Evolutionary conservation across 805 yeast genomes (phyloP).

Genomic region (Yamadazyma philogaea): DNA sequence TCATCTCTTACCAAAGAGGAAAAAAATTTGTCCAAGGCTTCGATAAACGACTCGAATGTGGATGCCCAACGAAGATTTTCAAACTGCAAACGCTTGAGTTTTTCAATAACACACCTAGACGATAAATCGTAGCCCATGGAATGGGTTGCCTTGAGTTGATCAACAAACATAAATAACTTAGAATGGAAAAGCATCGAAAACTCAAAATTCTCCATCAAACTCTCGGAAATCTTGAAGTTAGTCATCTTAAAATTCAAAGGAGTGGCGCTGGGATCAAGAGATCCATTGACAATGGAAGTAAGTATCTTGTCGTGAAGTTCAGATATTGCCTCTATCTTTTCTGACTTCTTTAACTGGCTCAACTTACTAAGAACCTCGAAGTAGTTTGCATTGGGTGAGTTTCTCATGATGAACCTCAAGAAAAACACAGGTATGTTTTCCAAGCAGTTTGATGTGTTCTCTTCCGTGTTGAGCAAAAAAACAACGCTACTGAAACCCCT

Average conservation of each 20-base stretch:
- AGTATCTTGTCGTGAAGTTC: slow-evolving; percentile 4
- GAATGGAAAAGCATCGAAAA: slow-evolving; percentile 18
- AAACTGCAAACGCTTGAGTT: slow-evolving; percentile 3
- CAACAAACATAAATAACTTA: slow-evolving; percentile 17
- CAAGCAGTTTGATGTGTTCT: background rate
- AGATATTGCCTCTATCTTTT: background rate
- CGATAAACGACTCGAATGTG: background rate
- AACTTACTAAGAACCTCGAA: slow-evolving; percentile 8
- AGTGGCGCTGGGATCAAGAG: slow-evolving; percentile 6
- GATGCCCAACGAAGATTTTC: slow-evolving; percentile 1
- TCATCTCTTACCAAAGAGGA: background rate
- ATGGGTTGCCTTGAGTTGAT: slow-evolving; percentile 16
- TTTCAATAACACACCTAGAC: background rate
- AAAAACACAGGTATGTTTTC: background rate
- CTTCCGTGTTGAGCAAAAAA: background rate
- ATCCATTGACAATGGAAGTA: slow-evolving; percentile 12
- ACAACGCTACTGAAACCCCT: slow-evolving; percentile 3
- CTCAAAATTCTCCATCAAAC: slow-evolving; percentile 19
- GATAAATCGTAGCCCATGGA: slow-evolving; percentile 9
- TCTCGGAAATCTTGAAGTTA: slow-evolving; percentile 13
- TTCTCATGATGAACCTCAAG: slow-evolving; percentile 3
- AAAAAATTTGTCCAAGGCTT: slow-evolving; percentile 1
- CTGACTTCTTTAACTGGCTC: slow-evolving; percentile 1
- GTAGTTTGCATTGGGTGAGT: background rate
- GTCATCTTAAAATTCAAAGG: slow-evolving; percentile 10